Conservation (phyloP, 2,329 filamentous ascomycete species). For the Periconia macrospinosa region DNA sequence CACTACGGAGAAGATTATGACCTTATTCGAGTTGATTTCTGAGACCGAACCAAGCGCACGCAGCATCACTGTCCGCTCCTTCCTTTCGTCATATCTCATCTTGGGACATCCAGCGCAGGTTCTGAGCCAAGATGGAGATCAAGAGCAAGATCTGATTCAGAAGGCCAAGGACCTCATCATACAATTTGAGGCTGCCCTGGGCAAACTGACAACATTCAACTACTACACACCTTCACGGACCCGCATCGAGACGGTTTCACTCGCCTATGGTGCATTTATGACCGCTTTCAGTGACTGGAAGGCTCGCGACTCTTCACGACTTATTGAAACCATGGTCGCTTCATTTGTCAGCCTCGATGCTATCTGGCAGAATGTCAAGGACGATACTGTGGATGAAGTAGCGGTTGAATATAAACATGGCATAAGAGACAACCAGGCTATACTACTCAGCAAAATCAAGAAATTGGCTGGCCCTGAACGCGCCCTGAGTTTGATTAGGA, state of each 20-base stretch:
- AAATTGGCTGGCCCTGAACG: constrained; percentile 71
- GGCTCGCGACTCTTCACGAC: constrained; percentile 73
- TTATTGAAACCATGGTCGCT: constrained; percentile 83
- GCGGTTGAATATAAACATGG: constrained; percentile 77
- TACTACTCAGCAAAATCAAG: constrained; percentile 78
- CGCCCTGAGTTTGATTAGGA: constrained; percentile 72
- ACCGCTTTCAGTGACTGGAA: constrained; percentile 85
- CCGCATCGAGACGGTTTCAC: constrained; percentile 64
- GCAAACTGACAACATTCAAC: constrained; percentile 66
- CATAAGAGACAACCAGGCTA: constrained; percentile 78
- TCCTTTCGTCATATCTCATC: constrained; percentile 79
- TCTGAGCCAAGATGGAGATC: constrained; percentile 71
- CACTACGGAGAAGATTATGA: constrained; percentile 67
- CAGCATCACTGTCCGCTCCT: constrained; percentile 70
- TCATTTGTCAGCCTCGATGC: constrained; percentile 83
- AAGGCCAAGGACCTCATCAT: constrained; percentile 78
- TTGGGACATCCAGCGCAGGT: constrained; percentile 78
- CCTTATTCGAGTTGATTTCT: constrained; percentile 65
- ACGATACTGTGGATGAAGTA: constrained; percentile 72
- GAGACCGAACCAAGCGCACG: constrained; percentile 63
- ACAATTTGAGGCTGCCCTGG: constrained; percentile 74
- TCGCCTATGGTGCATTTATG: constrained; percentile 73
- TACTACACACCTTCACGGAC: constrained; percentile 67
- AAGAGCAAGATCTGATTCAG: constrained; percentile 71
- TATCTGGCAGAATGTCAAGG: constrained; percentile 81